phyloP scores from a whole-genome alignment of 306 rosid species.

The Sicyos edulis region DNA sequence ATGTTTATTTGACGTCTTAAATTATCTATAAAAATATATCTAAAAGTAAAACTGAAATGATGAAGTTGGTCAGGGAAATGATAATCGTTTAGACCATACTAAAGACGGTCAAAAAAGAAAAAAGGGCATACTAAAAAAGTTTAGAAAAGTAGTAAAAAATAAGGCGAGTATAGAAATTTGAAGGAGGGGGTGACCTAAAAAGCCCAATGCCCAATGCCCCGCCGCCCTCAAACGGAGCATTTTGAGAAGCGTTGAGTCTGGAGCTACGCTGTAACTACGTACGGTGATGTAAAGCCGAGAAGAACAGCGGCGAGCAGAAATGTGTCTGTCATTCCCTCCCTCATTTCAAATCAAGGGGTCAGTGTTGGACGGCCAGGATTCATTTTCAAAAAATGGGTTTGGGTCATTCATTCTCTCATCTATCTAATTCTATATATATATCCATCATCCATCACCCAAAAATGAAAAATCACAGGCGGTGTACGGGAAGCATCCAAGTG shows the following conservation, averaged over 20 bases:
- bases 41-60: no score
- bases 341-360: neutral
- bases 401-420: neutral
- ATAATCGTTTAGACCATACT: no score
- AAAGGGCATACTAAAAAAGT: no score
- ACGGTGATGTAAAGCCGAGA: conserved; percentile 15
- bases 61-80: no score
- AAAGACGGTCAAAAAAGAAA: no score
- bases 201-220: neutral
- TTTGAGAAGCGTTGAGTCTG: neutral
- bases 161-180: neutral
- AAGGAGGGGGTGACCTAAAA: neutral
- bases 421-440: neutral
- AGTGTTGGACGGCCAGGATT: conserved; percentile 4
- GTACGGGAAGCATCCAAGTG: neutral
- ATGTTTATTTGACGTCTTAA: no score
- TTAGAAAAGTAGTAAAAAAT: neutral
- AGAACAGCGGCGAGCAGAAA: neutral
- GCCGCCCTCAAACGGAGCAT: neutral
- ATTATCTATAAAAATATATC: no score
- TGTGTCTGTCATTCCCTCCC: neutral
- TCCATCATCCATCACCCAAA: conserved; percentile 3
- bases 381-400: neutral
- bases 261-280: neutral
- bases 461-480: neutral